phyloP scores from a whole-genome alignment of 2,329 filamentous ascomycete species.

The Trichoderma sp. region DNA sequence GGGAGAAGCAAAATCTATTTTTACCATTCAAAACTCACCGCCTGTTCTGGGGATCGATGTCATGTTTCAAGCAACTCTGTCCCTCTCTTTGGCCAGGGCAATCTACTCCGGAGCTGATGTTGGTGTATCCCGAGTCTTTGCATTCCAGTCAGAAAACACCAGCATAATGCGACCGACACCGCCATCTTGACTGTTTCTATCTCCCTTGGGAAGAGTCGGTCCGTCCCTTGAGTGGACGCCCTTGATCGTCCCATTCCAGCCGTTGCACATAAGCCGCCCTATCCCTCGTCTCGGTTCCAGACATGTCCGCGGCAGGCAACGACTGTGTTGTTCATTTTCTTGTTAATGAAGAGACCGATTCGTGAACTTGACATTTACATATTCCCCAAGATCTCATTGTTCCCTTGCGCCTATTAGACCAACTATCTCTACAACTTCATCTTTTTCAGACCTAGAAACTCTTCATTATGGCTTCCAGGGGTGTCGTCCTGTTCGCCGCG shows the following conservation, averaged over 20 bases:
- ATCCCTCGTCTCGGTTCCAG: neutral
- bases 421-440: neutral
- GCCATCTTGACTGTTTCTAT: slow-evolving; percentile 1
- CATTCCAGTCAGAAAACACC: neutral
- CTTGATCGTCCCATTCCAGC: neutral
- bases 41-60: neutral
- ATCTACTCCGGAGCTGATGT: neutral
- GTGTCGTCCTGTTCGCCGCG: neutral
- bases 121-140: neutral
- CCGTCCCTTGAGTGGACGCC: neutral
- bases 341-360: neutral
- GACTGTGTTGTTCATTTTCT: neutral
- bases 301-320: neutral
- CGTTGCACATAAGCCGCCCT: neutral
- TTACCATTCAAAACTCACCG: neutral
- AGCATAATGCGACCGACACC: neutral
- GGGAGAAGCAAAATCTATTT: slow-evolving; percentile 11
- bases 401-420: neutral
- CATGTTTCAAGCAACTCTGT: neutral
- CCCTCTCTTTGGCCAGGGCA: too few species aligned
- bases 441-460: neutral
- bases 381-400: neutral
- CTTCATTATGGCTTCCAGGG: neutral
- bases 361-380: neutral
- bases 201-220: slow-evolving; percentile 10